Evolutionary conservation across 768 basidiomycete species (phyloP).

Genomic region (Suillus weaverae): DNA sequence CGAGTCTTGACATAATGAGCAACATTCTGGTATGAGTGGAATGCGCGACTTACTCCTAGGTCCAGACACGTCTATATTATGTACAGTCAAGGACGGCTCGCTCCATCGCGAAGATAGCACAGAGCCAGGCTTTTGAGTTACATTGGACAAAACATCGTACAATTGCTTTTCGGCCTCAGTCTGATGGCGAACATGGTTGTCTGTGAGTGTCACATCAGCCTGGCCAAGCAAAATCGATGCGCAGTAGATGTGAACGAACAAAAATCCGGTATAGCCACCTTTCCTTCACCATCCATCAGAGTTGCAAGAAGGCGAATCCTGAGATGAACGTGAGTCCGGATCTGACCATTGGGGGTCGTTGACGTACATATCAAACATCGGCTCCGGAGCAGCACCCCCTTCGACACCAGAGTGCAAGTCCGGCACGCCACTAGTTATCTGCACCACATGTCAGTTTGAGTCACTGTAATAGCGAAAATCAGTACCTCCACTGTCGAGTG

Average conservation of each 20-base stretch:
- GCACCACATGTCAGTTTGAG: neutral
- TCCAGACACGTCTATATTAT: slow-evolving; percentile 81
- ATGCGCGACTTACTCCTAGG: slow-evolving; percentile 58
- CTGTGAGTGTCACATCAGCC: slow-evolving; percentile 37
- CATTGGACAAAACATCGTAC: slow-evolving; percentile 66
- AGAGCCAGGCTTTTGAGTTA: slow-evolving; percentile 67
- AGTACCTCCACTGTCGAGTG: slow-evolving; percentile 77
- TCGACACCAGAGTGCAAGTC: slow-evolving; percentile 95
- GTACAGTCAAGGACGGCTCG: slow-evolving; percentile 87
- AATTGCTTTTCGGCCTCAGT: slow-evolving; percentile 65
- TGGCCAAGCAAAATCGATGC: neutral
- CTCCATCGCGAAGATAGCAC: slow-evolving; percentile 82
- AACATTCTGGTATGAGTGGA: neutral
- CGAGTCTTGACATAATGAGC: slow-evolving; percentile 47
- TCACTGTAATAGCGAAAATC: neutral
- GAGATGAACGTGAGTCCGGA: neutral
- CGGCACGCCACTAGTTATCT: slow-evolving; percentile 71
- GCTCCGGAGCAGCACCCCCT: slow-evolving; percentile 85
- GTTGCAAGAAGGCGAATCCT: slow-evolving; percentile 81
- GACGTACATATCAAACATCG: slow-evolving; percentile 88
- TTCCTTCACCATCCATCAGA: slow-evolving; percentile 56
- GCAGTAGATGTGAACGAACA: slow-evolving; percentile 52
- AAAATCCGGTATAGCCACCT: slow-evolving; percentile 75
- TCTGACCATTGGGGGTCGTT: neutral
- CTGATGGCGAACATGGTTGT: slow-evolving; percentile 73